Conservation (phyloP, 2,329 filamentous ascomycete genomes). For the Colletotrichum orchidophilum region DNA sequence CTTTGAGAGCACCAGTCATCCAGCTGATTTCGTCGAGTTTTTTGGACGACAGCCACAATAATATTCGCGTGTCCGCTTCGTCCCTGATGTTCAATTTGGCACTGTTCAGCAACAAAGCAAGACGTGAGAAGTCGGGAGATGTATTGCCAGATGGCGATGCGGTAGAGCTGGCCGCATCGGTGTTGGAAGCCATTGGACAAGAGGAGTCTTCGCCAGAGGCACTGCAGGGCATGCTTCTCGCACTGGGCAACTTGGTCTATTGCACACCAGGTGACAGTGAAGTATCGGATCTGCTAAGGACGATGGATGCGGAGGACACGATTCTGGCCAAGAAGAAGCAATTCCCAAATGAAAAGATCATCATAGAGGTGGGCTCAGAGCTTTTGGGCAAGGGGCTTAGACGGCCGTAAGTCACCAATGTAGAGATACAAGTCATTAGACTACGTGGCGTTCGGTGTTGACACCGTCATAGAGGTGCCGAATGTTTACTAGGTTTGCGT, state of each 20-base stretch:
- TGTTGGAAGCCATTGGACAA: conserved; percentile 76
- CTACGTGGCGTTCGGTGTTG: conserved; percentile 25
- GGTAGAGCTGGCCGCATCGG: conserved; percentile 82
- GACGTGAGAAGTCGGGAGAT: conserved; percentile 66
- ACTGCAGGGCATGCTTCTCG: conserved; percentile 78
- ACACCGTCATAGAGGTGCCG: conserved; percentile 1
- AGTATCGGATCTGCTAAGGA: conserved; percentile 80
- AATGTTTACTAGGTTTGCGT: conserved; percentile 9
- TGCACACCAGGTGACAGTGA: conserved; percentile 75
- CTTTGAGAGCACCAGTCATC: conserved; percentile 68
- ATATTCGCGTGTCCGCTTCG: conserved; percentile 82
- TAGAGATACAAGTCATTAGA: not conserved
- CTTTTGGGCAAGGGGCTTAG: conserved; percentile 61
- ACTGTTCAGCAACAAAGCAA: conserved; percentile 72
- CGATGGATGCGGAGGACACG: conserved; percentile 77
- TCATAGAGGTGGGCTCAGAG: conserved; percentile 63
- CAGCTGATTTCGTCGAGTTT: conserved; percentile 80
- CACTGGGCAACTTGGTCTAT: conserved; percentile 81
- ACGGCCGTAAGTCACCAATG: conserved; percentile 37
- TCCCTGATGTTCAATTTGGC: conserved; percentile 87
- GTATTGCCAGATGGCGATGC: conserved; percentile 75
- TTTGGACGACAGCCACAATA: conserved; percentile 78
- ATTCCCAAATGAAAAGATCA: conserved; percentile 66
- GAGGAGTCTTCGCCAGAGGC: conserved; percentile 74
- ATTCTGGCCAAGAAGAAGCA: conserved; percentile 65